Percentiles rank a stretch among this genome's conserved stretches.
These are phyloP conservation scores for Sporisorium graminicola DNA, from an alignment of 1,284 basidiomycete species.

Conservation along the genomic window DNA sequence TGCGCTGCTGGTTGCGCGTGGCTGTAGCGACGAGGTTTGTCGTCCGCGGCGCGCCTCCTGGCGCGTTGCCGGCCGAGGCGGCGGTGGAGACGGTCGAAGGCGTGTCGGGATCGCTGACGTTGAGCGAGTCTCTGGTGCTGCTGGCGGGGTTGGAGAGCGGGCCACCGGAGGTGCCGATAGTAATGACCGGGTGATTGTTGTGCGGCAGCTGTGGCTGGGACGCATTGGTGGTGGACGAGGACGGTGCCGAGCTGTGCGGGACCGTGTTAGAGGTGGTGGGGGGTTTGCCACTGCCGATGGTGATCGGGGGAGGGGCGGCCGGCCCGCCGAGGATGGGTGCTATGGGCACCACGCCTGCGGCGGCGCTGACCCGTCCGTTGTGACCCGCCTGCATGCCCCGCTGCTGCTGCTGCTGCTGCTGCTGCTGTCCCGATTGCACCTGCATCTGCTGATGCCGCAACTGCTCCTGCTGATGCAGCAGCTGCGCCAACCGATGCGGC, in stretches of 20 bases:
- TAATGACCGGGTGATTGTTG: not conserved
- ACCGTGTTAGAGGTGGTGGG: conserved; percentile 29
- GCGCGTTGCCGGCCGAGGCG: not conserved
- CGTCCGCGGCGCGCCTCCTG: not conserved
- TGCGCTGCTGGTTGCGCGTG: conserved; percentile 43
- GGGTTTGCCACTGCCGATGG: conserved; percentile 15
- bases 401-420: not conserved
- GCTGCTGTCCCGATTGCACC: not conserved
- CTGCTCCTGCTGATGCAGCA: conserved; percentile 35
- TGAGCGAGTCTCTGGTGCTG: not conserved
- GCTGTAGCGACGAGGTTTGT: conserved; percentile 37
- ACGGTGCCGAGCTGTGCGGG: conserved; percentile 7
- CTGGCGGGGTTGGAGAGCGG: not conserved
- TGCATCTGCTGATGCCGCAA: conserved; percentile 33
- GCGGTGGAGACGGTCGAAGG: conserved; percentile 2
- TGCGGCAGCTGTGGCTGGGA: not conserved
- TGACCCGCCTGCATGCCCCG: not conserved
- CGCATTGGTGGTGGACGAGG: conserved; percentile 18
- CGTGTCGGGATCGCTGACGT: not conserved
- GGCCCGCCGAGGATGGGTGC: conserved; percentile 30
- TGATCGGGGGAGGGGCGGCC: conserved; percentile 39
- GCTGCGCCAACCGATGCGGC: conserved; percentile 26
- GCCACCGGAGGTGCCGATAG: not conserved
- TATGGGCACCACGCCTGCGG: not conserved
- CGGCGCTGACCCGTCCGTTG: not conserved